A percentile compares a stretch with the other conserved stretches of the same genome.
Evolutionary conservation across 306 rosid species (phyloP).

Genomic region (Cucumis hystrix): DNA sequence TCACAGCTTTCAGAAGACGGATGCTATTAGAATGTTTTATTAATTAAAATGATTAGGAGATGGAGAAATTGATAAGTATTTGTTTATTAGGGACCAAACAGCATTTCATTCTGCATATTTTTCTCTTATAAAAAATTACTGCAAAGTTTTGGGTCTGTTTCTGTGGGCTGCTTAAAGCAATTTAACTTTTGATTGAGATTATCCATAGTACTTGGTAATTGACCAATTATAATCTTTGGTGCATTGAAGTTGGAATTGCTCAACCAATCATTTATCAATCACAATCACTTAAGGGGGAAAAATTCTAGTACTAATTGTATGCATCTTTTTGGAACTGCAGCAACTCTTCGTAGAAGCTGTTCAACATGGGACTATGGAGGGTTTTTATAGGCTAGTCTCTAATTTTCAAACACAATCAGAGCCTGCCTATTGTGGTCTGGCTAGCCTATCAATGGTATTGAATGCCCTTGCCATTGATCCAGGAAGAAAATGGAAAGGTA

Average conservation of each 20-base stretch:
- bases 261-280: neutral
- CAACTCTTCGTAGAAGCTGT: constrained; percentile 60
- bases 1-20: neutral
- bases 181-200: neutral
- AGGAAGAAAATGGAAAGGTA: constrained; percentile 93
- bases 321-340: constrained; percentile 25
- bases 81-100: neutral
- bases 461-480: constrained; percentile 95
- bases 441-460: constrained; percentile 85
- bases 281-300: neutral
- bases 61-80: neutral
- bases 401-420: constrained; percentile 86
- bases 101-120: neutral
- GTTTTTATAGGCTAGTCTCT: constrained; percentile 67
- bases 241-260: neutral
- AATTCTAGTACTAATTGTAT: neutral
- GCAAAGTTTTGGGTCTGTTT: neutral
- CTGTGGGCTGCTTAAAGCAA: neutral
- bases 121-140: neutral
- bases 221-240: neutral
- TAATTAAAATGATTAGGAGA: neutral
- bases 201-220: neutral
- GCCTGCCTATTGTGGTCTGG: constrained; percentile 89
- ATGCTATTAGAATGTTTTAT: neutral
- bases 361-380: constrained; percentile 77